A percentile compares a stretch with the other conserved stretches of the same genome.
phyloP scores from a whole-genome alignment of 257 asterid genomes.

The Rubia yunnanensis region DNA sequence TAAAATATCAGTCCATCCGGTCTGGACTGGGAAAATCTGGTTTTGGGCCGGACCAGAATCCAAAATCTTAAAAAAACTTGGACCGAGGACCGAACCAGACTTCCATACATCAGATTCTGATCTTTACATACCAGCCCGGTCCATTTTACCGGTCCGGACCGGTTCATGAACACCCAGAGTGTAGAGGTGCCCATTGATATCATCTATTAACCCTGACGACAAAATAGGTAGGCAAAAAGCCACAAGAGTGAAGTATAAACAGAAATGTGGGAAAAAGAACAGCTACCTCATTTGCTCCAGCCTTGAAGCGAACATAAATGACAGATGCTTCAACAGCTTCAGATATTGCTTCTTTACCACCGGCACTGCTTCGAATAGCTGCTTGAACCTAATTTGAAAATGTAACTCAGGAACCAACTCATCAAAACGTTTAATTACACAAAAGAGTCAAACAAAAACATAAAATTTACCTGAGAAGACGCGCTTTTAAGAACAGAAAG shows the following conservation, averaged over 20 bases:
- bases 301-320: constrained; percentile 90
- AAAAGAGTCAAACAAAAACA: constrained; percentile 9
- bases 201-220: constrained; percentile 6
- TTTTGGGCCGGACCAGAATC: too few species aligned
- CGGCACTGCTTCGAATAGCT: constrained; percentile 67
- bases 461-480: constrained; percentile 71
- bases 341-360: constrained; percentile 63
- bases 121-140: too few species aligned
- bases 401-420: constrained; percentile 7
- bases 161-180: too few species aligned
- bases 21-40: too few species aligned
- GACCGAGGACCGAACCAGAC: too few species aligned
- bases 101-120: too few species aligned
- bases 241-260: constrained; percentile 4
- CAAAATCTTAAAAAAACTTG: too few species aligned
- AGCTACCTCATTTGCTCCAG: constrained; percentile 92
- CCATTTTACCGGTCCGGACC: too few species aligned
- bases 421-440: background rate
- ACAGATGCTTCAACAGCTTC: constrained; percentile 95
- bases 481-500: constrained; percentile 79
- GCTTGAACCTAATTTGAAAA: constrained; percentile 56
- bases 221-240: constrained; percentile 9
- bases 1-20: too few species aligned
- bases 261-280: background rate
- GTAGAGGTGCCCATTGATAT: background rate